Evolutionary conservation across 1,284 basidiomycete genomes (phyloP).

Genomic region (Sporisorium exsertum): DNA sequence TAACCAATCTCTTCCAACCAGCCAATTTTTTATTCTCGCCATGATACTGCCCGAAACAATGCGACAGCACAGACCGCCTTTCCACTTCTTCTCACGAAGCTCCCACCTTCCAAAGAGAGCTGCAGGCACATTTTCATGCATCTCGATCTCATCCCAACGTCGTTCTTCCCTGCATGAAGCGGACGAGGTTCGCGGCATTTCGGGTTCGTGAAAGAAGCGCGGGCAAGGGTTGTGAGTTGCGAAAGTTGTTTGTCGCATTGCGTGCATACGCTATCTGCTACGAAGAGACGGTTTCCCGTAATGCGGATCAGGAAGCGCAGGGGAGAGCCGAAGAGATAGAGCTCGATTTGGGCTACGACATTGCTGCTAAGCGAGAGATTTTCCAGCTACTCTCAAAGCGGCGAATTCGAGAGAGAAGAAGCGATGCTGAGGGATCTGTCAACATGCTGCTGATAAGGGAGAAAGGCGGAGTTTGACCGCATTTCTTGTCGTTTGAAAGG

Average conservation of each 20-base stretch:
- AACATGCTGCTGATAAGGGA: constrained; percentile 6
- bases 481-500: too few relatives aligned
- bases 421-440: too few relatives aligned
- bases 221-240: too few relatives aligned
- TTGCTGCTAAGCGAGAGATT: too few relatives aligned
- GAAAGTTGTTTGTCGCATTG: constrained; percentile 10
- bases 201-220: not conserved
- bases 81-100: not conserved
- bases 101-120: not conserved
- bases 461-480: constrained; percentile 9
- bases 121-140: constrained; percentile 9
- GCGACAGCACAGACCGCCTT: constrained; percentile 7
- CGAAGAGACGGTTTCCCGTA: too few relatives aligned
- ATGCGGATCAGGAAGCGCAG: constrained; percentile 3
- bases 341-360: not conserved
- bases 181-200: not conserved
- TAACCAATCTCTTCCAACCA: constrained; percentile 8
- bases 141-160: not conserved
- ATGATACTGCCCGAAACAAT: not conserved
- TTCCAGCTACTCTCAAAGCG: too few relatives aligned
- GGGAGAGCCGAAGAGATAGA: not conserved
- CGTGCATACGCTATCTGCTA: not conserved
- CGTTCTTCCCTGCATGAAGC: not conserved
- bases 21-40: constrained; percentile 1
- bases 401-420: not conserved